Conservation (phyloP, 306 rosid species). For the Castanea crenata region DNA sequence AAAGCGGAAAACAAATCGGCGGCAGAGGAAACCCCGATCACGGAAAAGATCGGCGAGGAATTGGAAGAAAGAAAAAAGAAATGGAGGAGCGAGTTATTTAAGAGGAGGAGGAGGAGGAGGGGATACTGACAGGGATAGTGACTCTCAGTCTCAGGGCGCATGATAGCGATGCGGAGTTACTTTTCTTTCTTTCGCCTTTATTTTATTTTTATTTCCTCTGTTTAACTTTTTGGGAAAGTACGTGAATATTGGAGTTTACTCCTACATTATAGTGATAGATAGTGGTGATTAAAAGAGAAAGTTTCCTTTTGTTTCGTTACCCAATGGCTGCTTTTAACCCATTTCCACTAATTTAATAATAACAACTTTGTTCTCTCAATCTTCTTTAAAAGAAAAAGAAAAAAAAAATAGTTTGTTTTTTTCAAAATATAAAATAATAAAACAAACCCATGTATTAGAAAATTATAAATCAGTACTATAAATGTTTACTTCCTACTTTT, state of each 20-base stretch:
- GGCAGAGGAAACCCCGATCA: constrained; percentile 30
- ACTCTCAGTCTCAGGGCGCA: constrained; percentile 33
- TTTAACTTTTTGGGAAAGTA: background rate
- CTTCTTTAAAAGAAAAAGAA: too few relatives aligned
- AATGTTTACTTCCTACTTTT: too few relatives aligned
- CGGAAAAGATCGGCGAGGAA: constrained; percentile 45
- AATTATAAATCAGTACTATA: too few relatives aligned
- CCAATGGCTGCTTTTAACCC: background rate
- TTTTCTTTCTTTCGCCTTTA: background rate
- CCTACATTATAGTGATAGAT: background rate
- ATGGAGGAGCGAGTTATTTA: constrained; percentile 47
- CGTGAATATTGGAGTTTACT: background rate
- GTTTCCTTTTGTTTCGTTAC: constrained; percentile 27
- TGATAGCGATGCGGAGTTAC: constrained; percentile 34
- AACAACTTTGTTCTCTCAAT: background rate
- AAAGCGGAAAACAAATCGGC: constrained; percentile 32
- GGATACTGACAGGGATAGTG: constrained; percentile 34
- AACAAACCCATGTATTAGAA: too few relatives aligned
- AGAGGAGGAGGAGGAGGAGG: constrained; percentile 20
- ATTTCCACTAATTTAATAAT: background rate
- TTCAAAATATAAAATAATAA: too few relatives aligned
- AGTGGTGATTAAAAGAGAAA: constrained; percentile 11
- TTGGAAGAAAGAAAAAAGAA: constrained; percentile 13
- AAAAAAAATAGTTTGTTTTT: too few relatives aligned
- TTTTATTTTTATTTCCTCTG: background rate